Evolutionary conservation across 352 stramenopile species (phyloP).

Genomic region (Globisporangium ultimum): DNA sequence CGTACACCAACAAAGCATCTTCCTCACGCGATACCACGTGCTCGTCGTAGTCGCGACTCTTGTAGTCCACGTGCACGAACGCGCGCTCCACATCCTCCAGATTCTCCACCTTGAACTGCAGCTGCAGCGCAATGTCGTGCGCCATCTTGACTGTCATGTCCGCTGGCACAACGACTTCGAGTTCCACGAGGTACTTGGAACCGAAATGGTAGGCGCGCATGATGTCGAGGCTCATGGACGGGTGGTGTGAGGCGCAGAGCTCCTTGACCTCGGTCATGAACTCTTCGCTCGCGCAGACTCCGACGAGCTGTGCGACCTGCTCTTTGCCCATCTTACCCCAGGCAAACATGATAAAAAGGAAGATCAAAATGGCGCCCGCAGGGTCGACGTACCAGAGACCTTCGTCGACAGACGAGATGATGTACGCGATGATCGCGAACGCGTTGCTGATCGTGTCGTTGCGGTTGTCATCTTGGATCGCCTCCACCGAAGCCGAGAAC

Average conservation of each 20-base stretch:
- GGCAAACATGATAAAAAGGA: constrained; percentile 90
- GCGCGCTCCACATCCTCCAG: constrained; percentile 90
- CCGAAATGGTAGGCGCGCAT: constrained; percentile 92
- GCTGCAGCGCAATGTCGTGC: constrained; percentile 93
- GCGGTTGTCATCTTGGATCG: constrained; percentile 90
- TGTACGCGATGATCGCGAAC: constrained; percentile 81
- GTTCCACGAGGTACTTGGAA: constrained; percentile 92
- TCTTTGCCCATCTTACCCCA: constrained; percentile 92
- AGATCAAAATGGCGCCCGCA: constrained; percentile 90
- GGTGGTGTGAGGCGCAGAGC: constrained; percentile 72
- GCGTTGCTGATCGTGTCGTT: constrained; percentile 93
- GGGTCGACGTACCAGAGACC: constrained; percentile 89
- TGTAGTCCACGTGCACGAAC: constrained; percentile 96
- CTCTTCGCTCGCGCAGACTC: constrained; percentile 61
- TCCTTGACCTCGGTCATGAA: constrained; percentile 89
- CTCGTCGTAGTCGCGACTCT: constrained; percentile 74
- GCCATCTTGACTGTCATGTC: constrained; percentile 89
- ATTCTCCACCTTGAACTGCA: constrained; percentile 94
- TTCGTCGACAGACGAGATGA: constrained; percentile 38
- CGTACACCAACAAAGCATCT: constrained; percentile 48
- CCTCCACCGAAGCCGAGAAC: constrained; percentile 43
- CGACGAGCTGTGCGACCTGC: constrained; percentile 85
- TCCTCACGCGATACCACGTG: constrained; percentile 54
- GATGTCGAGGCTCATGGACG: constrained; percentile 85
- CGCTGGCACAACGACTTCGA: constrained; percentile 90